Evolutionary conservation across 108 stramenopile species (phyloP).

Genomic region (Pelagomonas calceolata): DNA sequence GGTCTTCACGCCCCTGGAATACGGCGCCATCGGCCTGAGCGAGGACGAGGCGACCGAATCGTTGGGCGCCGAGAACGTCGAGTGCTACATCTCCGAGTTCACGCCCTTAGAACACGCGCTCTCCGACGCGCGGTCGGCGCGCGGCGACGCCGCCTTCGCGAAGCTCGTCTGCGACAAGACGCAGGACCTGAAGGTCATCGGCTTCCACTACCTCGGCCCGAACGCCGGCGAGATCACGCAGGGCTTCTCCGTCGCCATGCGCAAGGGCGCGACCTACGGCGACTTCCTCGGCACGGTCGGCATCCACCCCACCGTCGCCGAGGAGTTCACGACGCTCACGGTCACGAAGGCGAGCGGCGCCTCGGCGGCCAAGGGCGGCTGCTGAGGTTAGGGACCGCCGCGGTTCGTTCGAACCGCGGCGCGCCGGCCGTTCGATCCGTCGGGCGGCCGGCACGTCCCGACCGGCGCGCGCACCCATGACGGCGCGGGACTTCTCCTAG

Average conservation of each 20-base stretch:
- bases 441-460: too few relatives aligned
- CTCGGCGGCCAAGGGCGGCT: slow-evolving; percentile 74
- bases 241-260: slow-evolving; percentile 83
- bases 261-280: slow-evolving; percentile 64
- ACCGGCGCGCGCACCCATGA: too few relatives aligned
- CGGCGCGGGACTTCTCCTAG: too few relatives aligned
- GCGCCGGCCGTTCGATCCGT: too few relatives aligned
- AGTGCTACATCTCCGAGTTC: slow-evolving; percentile 86
- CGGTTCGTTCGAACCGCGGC: too few relatives aligned
- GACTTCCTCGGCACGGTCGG: slow-evolving; percentile 78
- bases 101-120: slow-evolving; percentile 89
- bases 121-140: slow-evolving; percentile 40
- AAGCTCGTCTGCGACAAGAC: slow-evolving; percentile 76
- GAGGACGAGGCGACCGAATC: slow-evolving; percentile 82
- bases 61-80: slow-evolving; percentile 65
- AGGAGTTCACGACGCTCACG: slow-evolving; percentile 72
- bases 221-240: slow-evolving; percentile 86
- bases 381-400: slow-evolving; percentile 83
- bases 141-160: slow-evolving; percentile 51
- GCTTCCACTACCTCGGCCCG: slow-evolving; percentile 90
- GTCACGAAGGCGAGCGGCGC: slow-evolving; percentile 79
- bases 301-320: slow-evolving; percentile 91
- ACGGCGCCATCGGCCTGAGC: slow-evolving; percentile 78
- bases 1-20: slow-evolving; percentile 95
- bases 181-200: slow-evolving; percentile 54